These are phyloP conservation scores for Tuctoria greenei DNA, from an alignment of 176 grass and related monocot genomes.

Conservation along the genomic window DNA sequence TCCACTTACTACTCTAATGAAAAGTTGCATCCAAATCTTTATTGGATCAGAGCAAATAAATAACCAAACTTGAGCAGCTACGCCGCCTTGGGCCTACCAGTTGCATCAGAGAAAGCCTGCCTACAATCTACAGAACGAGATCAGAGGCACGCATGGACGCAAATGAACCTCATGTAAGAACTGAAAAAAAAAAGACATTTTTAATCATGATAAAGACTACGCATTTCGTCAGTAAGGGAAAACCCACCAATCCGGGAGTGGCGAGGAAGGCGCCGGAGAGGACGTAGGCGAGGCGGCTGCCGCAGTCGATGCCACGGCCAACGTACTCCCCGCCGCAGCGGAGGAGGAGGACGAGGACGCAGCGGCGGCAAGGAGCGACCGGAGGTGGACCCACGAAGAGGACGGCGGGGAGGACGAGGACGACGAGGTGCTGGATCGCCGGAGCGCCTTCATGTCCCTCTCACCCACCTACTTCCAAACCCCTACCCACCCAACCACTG, in stretches of 20 bases:
- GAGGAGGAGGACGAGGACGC: constrained; percentile 35
- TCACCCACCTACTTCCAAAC: constrained; percentile 31
- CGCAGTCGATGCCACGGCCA: constrained; percentile 30
- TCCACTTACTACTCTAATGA: background rate
- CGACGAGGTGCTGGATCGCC: constrained; percentile 70
- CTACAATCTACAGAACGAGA: constrained; percentile 11
- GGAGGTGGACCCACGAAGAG: constrained; percentile 90
- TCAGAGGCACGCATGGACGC: constrained; percentile 20
- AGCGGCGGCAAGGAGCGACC: constrained; percentile 76
- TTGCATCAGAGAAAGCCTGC: constrained; percentile 5
- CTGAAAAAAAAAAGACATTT: constrained; percentile 31
- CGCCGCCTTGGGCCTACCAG: background rate
- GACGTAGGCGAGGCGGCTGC: constrained; percentile 33
- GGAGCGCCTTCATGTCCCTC: constrained; percentile 81
- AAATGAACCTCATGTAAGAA: background rate
- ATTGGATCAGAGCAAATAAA: background rate
- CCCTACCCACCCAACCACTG: background rate
- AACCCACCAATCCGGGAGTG: constrained; percentile 68
- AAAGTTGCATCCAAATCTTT: constrained; percentile 1
- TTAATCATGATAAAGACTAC: constrained; percentile 11
- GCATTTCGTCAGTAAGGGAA: constrained; percentile 8
- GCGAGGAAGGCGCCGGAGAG: constrained; percentile 54
- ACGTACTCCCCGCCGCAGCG: constrained; percentile 31
- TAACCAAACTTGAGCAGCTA: constrained; percentile 11
- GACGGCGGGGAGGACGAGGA: constrained; percentile 70